These are phyloP conservation scores for Thraustotheca clavata DNA, from an alignment of 352 stramenopile genomes.

Conservation along the genomic window DNA sequence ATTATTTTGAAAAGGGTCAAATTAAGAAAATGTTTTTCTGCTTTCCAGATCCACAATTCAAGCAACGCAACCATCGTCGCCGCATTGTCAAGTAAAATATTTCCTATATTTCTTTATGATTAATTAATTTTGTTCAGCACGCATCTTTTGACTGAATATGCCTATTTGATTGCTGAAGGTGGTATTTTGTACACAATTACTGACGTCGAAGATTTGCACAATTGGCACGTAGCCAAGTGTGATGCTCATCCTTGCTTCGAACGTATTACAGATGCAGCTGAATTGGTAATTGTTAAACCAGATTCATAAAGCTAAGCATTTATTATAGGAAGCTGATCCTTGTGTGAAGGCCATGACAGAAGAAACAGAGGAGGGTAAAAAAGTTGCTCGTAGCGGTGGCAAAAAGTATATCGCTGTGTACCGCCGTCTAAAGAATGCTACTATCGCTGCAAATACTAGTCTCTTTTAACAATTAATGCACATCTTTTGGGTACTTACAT, in stretches of 20 bases:
- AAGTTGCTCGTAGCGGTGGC: conserved; percentile 87
- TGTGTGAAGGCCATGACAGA: conserved; percentile 94
- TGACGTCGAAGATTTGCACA: conserved; percentile 96
- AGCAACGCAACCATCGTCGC: conserved; percentile 95
- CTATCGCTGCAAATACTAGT: conserved; percentile 28
- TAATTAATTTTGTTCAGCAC: conserved; percentile 46
- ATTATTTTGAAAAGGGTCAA: conserved; percentile 79
- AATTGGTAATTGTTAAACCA: conserved; percentile 40
- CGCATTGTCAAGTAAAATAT: conserved; percentile 79
- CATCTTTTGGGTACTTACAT: background rate
- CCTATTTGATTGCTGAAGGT: conserved; percentile 88
- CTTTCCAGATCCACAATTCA: conserved; percentile 99
- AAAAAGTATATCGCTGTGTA: conserved; percentile 86
- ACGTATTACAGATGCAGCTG: conserved; percentile 76
- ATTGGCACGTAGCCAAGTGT: conserved; percentile 96
- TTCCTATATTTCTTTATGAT: conserved; percentile 1
- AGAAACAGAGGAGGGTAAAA: conserved; percentile 98
- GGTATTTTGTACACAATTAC: conserved; percentile 98
- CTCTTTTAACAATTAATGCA: conserved; percentile 15
- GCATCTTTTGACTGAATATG: conserved; percentile 95
- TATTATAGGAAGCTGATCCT: conserved; percentile 64
- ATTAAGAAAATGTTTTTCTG: conserved; percentile 98
- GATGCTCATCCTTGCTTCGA: conserved; percentile 91
- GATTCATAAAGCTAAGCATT: background rate
- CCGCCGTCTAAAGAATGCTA: conserved; percentile 51